A percentile compares a stretch with the other conserved stretches of the same genome.
These are phyloP conservation scores for Echites panduratus DNA, from an alignment of 257 asterid genomes.

Conservation along the genomic window DNA sequence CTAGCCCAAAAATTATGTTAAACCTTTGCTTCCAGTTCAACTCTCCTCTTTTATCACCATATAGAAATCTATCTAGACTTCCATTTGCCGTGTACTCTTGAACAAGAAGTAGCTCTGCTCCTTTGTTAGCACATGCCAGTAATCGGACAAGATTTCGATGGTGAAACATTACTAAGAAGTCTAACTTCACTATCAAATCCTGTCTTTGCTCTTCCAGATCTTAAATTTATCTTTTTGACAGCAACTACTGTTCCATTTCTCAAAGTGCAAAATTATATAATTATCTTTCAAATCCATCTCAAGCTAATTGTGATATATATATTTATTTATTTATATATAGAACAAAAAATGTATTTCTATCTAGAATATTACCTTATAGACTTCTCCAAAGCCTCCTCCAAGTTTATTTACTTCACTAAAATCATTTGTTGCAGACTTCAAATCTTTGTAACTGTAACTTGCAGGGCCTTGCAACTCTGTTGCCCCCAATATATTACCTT, in stretches of 20 bases:
- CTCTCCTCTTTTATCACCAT: constrained; percentile 29
- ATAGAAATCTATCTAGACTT: constrained; percentile 63
- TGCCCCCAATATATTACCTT: constrained; percentile 61
- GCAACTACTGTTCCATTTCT: constrained; percentile 62
- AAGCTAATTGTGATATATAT: no score
- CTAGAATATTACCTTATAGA: constrained; percentile 70
- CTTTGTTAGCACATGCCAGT: constrained; percentile 62
- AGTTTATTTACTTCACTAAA: constrained; percentile 62
- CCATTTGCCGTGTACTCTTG: constrained; percentile 75
- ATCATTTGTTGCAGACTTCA: constrained; percentile 54
- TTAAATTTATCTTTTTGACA: constrained; percentile 55
- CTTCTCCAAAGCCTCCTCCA: constrained; percentile 82
- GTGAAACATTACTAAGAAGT: constrained; percentile 84
- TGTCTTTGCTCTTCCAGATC: constrained; percentile 45
- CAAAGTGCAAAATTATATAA: no score
- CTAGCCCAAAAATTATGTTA: neutral
- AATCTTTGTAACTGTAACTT: constrained; percentile 47
- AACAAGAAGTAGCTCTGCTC: constrained; percentile 56
- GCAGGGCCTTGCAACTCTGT: constrained; percentile 74
- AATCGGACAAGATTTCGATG: constrained; percentile 82
- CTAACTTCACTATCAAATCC: constrained; percentile 76
- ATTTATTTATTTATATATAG: no score
- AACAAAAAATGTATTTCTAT: no score
- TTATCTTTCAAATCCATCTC: no score
- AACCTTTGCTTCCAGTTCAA: constrained; percentile 8